Evolutionary conservation across 208 protist species (phyloP).

Genomic region (Leishmania guyanensis): DNA sequence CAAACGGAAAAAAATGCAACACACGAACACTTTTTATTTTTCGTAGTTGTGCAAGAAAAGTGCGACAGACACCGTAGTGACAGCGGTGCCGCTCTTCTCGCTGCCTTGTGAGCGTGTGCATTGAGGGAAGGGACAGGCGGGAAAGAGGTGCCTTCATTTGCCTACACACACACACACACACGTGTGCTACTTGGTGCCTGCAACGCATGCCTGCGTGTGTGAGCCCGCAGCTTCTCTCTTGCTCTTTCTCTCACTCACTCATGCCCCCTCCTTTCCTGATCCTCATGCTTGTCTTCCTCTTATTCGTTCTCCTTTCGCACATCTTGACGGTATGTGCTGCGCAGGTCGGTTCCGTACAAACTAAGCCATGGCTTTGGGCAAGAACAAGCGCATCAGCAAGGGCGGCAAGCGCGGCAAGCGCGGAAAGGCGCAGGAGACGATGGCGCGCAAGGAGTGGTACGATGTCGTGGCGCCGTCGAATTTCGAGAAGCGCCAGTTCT

Average conservation of each 20-base stretch:
- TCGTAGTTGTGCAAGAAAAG: neutral
- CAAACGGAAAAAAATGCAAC: neutral
- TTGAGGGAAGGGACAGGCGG: neutral
- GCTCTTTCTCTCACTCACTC: neutral
- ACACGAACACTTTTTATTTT: neutral
- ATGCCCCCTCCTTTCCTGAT: neutral
- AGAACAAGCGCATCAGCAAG: conserved; percentile 97
- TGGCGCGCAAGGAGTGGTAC: conserved; percentile 99
- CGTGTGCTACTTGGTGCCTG: neutral
- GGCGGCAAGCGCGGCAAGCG: conserved; percentile 95
- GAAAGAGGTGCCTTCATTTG: neutral
- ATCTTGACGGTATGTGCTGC: neutral
- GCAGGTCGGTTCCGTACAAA: neutral
- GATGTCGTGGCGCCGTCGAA: conserved; percentile 97
- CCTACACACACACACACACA: neutral
- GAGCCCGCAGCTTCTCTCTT: neutral
- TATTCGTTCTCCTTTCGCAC: neutral
- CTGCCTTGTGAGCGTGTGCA: neutral
- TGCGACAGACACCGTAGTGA: neutral
- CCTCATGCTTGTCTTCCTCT: neutral
- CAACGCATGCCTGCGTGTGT: neutral
- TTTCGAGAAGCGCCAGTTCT: conserved; percentile 95
- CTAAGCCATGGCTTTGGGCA: conserved; percentile 85
- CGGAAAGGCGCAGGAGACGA: conserved; percentile 95
- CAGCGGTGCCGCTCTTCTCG: neutral